Percentiles rank a stretch among this genome's conserved stretches.
phyloP scores from a whole-genome alignment of 495 filamentous ascomycete species.

The Xylaria grammica region DNA sequence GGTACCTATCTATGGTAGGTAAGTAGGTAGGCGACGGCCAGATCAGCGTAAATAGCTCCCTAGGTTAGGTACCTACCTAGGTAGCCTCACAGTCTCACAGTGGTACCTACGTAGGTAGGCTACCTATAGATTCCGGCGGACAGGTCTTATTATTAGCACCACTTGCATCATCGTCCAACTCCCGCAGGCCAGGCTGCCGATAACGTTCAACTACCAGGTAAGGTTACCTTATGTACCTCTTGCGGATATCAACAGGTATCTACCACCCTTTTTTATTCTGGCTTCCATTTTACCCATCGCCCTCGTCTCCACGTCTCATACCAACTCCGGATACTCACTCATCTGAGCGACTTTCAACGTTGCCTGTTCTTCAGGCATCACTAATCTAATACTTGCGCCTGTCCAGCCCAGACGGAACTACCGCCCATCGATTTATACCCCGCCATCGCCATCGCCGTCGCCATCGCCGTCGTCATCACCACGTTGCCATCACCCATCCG shows the following conservation, averaged over 20 bases:
- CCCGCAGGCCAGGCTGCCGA: constrained; percentile 5
- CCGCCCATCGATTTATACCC: constrained; percentile 18
- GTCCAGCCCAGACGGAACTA: constrained; percentile 3
- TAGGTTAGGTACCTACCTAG: background rate
- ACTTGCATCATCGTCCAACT: constrained; percentile 23
- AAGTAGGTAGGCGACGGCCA: too few relatives aligned
- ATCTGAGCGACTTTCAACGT: background rate
- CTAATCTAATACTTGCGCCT: constrained; percentile 8
- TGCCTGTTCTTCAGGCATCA: constrained; percentile 2
- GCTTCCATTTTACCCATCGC: background rate
- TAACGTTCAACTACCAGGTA: background rate
- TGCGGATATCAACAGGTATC: too few relatives aligned
- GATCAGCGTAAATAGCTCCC: too few relatives aligned
- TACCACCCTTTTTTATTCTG: background rate
- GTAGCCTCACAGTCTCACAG: too few relatives aligned
- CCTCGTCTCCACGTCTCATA: background rate
- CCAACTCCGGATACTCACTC: background rate
- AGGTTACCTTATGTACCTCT: background rate
- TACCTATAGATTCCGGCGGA: background rate
- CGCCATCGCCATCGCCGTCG: constrained; percentile 10
- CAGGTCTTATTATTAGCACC: background rate
- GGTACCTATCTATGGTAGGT: background rate
- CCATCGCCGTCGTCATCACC: background rate
- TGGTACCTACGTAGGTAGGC: constrained; percentile 2
- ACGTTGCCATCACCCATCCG: too few relatives aligned